phyloP scores from a whole-genome alignment of 1,139 yeast species.

The Pneumocystis oryctolagi region DNA sequence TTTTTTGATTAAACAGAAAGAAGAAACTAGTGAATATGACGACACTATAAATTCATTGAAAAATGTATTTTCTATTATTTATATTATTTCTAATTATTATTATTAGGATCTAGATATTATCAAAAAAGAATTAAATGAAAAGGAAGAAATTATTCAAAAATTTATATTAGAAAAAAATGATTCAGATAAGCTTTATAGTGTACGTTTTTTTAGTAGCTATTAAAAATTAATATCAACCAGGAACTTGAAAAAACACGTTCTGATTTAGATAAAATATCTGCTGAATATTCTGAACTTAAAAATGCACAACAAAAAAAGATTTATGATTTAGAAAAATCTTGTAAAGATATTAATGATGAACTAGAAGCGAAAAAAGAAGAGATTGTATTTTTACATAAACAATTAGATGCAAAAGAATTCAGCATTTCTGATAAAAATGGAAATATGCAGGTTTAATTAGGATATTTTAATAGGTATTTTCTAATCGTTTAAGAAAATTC shows the following conservation, averaged over 20 bases:
- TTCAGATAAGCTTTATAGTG: background rate
- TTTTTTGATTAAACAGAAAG: background rate
- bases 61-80: background rate
- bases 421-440: background rate
- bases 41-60: background rate
- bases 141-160: background rate
- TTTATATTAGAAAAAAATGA: background rate
- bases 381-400: background rate
- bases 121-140: background rate
- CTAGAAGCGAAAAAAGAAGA: background rate
- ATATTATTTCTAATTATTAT: background rate
- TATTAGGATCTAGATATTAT: background rate
- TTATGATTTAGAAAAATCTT: background rate
- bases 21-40: background rate
- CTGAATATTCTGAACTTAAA: background rate
- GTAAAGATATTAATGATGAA: background rate
- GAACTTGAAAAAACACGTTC: background rate
- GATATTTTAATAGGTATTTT: background rate
- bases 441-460: background rate
- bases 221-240: background rate
- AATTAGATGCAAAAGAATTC: background rate
- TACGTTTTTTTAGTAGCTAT: background rate
- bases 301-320: background rate
- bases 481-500: background rate
- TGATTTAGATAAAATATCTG: background rate